A percentile compares a stretch with the other conserved stretches of the same genome.
phyloP scores from a whole-genome alignment of 768 basidiomycete genomes.

The Termitomyces sp. region DNA sequence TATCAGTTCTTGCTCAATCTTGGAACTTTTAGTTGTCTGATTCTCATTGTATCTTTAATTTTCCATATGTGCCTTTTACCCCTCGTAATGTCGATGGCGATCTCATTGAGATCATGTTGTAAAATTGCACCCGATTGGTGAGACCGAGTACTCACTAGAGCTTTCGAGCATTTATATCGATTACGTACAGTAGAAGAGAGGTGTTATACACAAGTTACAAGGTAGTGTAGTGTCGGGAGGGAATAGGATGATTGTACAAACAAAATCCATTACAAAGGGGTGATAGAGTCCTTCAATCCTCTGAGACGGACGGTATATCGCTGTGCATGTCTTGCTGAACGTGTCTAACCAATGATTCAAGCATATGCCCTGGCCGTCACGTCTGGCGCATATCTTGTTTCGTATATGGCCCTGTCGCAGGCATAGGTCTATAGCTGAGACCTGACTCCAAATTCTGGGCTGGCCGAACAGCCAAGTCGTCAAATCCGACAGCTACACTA shows the following conservation, averaged over 20 bases:
- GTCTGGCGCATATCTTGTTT: background rate
- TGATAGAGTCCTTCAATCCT: background rate
- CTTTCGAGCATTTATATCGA: background rate
- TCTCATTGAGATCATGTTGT: background rate
- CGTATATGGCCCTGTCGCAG: background rate
- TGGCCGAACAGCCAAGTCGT: background rate
- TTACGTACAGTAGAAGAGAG: background rate
- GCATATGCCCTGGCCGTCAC: background rate
- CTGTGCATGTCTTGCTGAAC: no score
- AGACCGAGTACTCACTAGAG: background rate
- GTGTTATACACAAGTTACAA: background rate
- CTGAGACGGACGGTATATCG: background rate
- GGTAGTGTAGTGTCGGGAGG: background rate
- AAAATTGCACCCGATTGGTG: background rate
- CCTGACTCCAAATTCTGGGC: background rate
- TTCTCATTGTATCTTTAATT: slow-evolving; percentile 14
- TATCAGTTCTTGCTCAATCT: background rate
- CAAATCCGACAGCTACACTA: background rate
- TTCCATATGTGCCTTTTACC: background rate
- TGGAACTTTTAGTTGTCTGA: slow-evolving; percentile 23
- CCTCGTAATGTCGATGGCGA: background rate
- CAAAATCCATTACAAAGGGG: background rate
- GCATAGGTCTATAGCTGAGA: background rate
- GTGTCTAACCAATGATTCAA: background rate
- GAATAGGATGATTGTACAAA: background rate